Evolutionary conservation across 1,284 basidiomycete species (phyloP), one percentile per base, ranked within the genome.

Genomic region (Butyriboletus appendiculatus): DNA sequence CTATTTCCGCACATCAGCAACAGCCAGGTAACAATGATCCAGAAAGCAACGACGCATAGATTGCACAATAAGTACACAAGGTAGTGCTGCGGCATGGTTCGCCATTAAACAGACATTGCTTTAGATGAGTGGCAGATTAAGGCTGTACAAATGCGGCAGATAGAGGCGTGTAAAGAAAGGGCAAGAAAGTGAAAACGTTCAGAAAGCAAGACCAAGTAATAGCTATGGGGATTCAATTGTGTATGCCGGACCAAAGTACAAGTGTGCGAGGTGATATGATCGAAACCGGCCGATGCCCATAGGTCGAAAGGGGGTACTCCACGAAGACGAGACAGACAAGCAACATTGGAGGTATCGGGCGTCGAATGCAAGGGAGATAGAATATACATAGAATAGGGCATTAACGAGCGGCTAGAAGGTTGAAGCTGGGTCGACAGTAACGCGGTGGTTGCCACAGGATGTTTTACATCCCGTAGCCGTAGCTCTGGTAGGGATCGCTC

Each of bases 401-500:
- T 72, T 71, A 73, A 61, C 20, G 58, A 68, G 52, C 51, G 63
- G 50, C 54, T 66, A 47, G 53, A 54, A 57, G 53, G 57, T 56
- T 40, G 57, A 53, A 34, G 42, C 42, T 39, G 28, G 26, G 45
- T 55, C 50, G 56, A 56, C 24, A 24, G 39, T n/a, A 56, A 45
- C 50, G 41, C 48, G 41, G 34, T 41, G 32, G 50, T 45, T 40
- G 51, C 52, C 60, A 55, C 57, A 59, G 52, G 48, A 48, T 35
- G 48, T 52, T 26, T 68, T 85, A 91, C 86, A 90, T 90, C 67
- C 86, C 84, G 62, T 92, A 92, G 55, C 83, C 86, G 65, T 88
- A 92, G 60, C 77, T 72, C 74, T 88, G 86, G 76, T 92, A 92
- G 38, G 86, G 87, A 71, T 90, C 88, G 62, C 77, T 82, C 64